Base-by-base conservation (phyloP, 176 grass and related monocot genomes). In the Luzula sylvatica region DNA sequence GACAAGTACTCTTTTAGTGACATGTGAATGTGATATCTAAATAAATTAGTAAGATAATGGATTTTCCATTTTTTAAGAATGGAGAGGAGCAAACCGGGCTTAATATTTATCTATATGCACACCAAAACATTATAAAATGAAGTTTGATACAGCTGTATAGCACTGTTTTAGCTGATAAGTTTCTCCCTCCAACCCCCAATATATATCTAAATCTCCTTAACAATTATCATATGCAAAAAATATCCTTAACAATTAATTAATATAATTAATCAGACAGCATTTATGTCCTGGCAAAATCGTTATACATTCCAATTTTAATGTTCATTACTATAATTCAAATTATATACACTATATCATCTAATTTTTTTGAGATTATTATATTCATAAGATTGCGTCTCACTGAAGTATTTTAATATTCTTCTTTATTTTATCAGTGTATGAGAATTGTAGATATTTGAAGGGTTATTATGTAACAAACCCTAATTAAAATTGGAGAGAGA, bases 131-230 rank as follows among this genome's bases (percentile, higher is more conserved):
- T n/a, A 18, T 21, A 58, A 18, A 70, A 23, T 24, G 22, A 41
- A 62, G 38, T 44, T 73, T 53, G 57, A 11, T 65, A 62, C 70
- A 73, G 70, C 70, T 73, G 70, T 62, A 73, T 28, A 46, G 48
- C 58, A 73, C 70, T 3, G 30, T 28, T 56, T 64, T 30, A 44
- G 22, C 15, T 54, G 42, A 60, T 71, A 48, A 63, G 58, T 52
- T 43, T 64, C 53, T 38, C 42, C 27, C 46, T 52, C 39, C 69
- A 73, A 64, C 44, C 42, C 58, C 17, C 42, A 14, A 9, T 8
- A 62, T 62, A 20, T 35, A 12, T n/a, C n/a, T 5, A 46, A 7
- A 58, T 61, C 8, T 27, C 46, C 24, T 47, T 16, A 25, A 25
- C 46, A 62, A 47, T 63, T 61, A 61, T 21, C 54, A 11, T 38